These are phyloP conservation scores for Davidsoniella neocaledoniae DNA, from an alignment of 2,329 filamentous ascomycete species.

Conservation along the genomic window DNA sequence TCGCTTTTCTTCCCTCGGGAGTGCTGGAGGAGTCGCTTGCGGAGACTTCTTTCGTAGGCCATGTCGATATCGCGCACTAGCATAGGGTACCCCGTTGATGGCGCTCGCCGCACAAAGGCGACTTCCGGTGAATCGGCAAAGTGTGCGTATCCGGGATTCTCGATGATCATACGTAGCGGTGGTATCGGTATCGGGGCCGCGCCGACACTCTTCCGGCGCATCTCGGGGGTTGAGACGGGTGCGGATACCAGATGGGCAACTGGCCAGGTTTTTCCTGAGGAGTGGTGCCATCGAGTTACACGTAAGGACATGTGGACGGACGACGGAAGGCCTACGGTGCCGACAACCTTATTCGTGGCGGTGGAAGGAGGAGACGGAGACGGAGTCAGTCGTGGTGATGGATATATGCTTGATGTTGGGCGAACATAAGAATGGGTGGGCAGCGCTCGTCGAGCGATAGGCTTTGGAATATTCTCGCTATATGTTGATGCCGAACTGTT, in stretches of 20 bases:
- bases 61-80: conserved; percentile 40
- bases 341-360: conserved; percentile 4
- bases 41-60: conserved; percentile 31
- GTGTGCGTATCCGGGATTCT: conserved; percentile 10
- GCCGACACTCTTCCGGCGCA: conserved; percentile 5
- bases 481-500: no score
- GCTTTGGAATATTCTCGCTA: no score
- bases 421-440: no score
- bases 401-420: background rate
- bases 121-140: conserved; percentile 13
- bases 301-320: conserved; percentile 7
- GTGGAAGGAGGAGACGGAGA: conserved; percentile 2
- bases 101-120: conserved; percentile 2
- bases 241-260: conserved; percentile 8
- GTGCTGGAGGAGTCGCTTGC: conserved; percentile 10
- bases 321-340: conserved; percentile 3
- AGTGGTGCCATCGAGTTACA: conserved; percentile 8
- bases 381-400: conserved; percentile 1
- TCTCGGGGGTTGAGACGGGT: conserved; percentile 2
- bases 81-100: conserved; percentile 4
- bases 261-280: conserved; percentile 6
- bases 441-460: no score
- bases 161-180: conserved; percentile 9
- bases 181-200: conserved; percentile 3
- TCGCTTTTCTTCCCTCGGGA: conserved; percentile 11